Base-by-base conservation (phyloP, 306 rosid species). In the Arachis hypogaea region DNA sequence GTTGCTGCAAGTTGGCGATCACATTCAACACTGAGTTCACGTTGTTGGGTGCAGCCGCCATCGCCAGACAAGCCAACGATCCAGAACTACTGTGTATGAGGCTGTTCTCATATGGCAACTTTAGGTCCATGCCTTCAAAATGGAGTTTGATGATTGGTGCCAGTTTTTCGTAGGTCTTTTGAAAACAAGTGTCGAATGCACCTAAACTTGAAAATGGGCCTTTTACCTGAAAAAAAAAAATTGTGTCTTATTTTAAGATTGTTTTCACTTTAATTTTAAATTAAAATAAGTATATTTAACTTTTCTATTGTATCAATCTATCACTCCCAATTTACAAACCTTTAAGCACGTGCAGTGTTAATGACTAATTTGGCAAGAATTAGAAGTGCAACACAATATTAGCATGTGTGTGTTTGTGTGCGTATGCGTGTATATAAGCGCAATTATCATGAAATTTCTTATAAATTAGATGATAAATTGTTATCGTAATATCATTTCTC, bases 161-260 rank as follows among this genome's bases (percentile, higher is more conserved):
- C 69, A 81, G 7, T 1, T 11, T 69, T 51, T 87, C 91, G 6
- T 57, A 77, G 5, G 57, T 76, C 28, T 81, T 63, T 5, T 79
- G 47, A n/a, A 87, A 89, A 61, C 93, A 92, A 30, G 96, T 92
- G 79, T 92, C 97, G 47, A 92, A 92, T 4, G 83, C 87, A 0
- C 95, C 97, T 40, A 87, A 63, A 10, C 81, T 77, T 6, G 83
- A 79, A 61, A 85, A 84, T 9, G 86, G 41, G 1, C 88, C 90
- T 0, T 56, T 61, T 79, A 87, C 89, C 45, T 88, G 90, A 14
- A 10, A 3, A 11, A 49, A 0, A 11, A 33, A 33, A 33, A 33
- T 14, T 11, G 3, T 49, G 16, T 10, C 16, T 4, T 5, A 49
- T 14, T 49, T 49, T 14, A 11, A n/a, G n/a, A 11, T 49, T 11